phyloP scores from a whole-genome alignment of 768 basidiomycete genomes.

The Hypsizygus marmoreus region DNA sequence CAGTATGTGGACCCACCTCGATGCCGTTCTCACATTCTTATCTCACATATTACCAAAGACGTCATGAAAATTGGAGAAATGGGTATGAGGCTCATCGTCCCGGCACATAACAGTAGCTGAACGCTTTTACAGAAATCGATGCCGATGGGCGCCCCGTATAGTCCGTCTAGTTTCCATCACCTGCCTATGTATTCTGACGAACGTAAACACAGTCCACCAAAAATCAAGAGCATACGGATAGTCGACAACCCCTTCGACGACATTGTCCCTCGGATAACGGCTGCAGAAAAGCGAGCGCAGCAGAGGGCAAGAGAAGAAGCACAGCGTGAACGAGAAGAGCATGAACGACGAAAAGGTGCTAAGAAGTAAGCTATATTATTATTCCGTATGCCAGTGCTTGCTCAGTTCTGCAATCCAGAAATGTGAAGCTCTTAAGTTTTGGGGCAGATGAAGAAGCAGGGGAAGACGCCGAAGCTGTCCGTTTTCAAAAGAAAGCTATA shows the following conservation, averaged over 20 bases:
- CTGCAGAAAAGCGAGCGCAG: conserved; percentile 86
- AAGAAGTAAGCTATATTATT: conserved; percentile 97
- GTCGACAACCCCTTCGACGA: conserved; percentile 94
- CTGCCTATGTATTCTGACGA: neutral
- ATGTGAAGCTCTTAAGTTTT: conserved; percentile 89
- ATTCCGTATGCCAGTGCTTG: too few relatives aligned
- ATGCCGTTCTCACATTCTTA: neutral
- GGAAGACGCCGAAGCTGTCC: conserved; percentile 55
- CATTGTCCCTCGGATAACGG: conserved; percentile 95
- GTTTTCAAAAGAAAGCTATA: conserved; percentile 79
- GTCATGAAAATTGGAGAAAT: conserved; percentile 90
- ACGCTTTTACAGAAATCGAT: conserved; percentile 57
- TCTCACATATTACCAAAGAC: conserved; percentile 46
- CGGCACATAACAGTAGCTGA: conserved; percentile 5
- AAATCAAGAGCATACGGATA: conserved; percentile 83
- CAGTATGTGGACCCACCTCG: conserved; percentile 52
- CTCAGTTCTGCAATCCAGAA: conserved; percentile 46
- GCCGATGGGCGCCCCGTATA: conserved; percentile 78
- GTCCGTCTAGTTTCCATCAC: conserved; percentile 41
- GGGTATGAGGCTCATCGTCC: conserved; percentile 49
- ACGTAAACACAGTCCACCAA: conserved; percentile 68
- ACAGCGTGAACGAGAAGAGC: conserved; percentile 78
- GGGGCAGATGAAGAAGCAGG: conserved; percentile 71
- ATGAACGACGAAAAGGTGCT: conserved; percentile 67
- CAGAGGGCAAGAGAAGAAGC: conserved; percentile 76